Conservation (phyloP, 495 filamentous ascomycete species). For the Aspergillus mulundensis region DNA sequence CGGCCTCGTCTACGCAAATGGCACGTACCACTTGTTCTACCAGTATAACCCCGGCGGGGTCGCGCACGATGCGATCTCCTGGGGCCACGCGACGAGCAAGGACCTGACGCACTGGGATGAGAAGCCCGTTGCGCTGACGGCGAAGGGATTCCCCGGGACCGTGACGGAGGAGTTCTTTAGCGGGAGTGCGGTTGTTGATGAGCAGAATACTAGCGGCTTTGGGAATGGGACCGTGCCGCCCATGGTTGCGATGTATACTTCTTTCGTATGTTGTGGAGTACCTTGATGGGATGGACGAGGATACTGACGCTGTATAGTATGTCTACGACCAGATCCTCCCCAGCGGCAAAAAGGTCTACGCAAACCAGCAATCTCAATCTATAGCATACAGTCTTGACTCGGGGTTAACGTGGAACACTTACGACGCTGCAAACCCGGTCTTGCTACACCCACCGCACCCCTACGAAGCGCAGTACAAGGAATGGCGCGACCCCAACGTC, state of each 20-base stretch:
- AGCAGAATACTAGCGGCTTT: constrained; percentile 55
- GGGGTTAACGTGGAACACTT: constrained; percentile 48
- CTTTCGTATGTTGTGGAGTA: constrained; percentile 26
- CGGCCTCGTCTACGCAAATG: constrained; percentile 45
- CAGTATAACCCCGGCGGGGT: constrained; percentile 38
- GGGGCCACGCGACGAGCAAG: constrained; percentile 39
- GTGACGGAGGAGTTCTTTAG: constrained; percentile 49
- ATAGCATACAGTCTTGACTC: constrained; percentile 54
- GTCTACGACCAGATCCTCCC: constrained; percentile 19
- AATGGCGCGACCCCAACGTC: constrained; percentile 58
- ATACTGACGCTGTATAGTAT: constrained; percentile 12
- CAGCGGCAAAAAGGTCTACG: constrained; percentile 26
- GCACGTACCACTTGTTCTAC: constrained; percentile 37
- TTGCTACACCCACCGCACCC: constrained; percentile 39
- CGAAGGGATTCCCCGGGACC: constrained; percentile 38
- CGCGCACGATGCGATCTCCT: constrained; percentile 35
- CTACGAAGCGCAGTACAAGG: constrained; percentile 22
- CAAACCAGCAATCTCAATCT: constrained; percentile 47
- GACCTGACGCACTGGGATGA: constrained; percentile 40
- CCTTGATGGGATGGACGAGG: neutral
- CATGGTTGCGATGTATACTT: constrained; percentile 55
- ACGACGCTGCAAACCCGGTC: constrained; percentile 50
- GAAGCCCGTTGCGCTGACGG: constrained; percentile 33
- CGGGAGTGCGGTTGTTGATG: constrained; percentile 49
- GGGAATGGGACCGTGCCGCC: constrained; percentile 41